Percentiles rank a stretch among this genome's conserved stretches.
These are phyloP conservation scores for Myxozyma mucilagina DNA, from an alignment of 805 yeast genomes.

Conservation along the genomic window DNA sequence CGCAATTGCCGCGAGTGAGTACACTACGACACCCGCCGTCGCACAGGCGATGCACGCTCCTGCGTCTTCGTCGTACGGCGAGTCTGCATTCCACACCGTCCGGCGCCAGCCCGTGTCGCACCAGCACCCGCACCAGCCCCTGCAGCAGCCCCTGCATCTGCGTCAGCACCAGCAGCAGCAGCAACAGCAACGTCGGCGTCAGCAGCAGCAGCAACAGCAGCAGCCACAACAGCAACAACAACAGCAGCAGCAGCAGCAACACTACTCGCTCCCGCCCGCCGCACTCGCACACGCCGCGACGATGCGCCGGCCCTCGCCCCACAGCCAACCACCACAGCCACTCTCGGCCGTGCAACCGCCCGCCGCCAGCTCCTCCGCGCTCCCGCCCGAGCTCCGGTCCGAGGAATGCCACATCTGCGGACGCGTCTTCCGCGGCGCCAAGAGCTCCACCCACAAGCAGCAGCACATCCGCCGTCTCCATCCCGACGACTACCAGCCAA, in stretches of 20 bases:
- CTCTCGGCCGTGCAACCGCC: slow-evolving; percentile 19
- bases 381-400: slow-evolving; percentile 33
- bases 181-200: background rate
- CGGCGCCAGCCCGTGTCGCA: slow-evolving; percentile 3
- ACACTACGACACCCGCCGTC: background rate
- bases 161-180: background rate
- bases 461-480: slow-evolving; percentile 51
- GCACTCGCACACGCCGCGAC: too few relatives aligned
- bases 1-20: slow-evolving; percentile 16
- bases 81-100: slow-evolving; percentile 8
- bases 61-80: background rate
- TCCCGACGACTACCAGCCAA: slow-evolving; percentile 49
- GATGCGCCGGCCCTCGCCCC: background rate
- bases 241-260: slow-evolving; percentile 4
- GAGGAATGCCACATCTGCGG: slow-evolving; percentile 49
- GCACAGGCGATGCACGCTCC: background rate
- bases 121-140: background rate
- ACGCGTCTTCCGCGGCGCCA: slow-evolving; percentile 49
- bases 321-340: slow-evolving; percentile 14
- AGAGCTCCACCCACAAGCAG: slow-evolving; percentile 50
- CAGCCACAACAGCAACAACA: background rate
- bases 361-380: background rate
- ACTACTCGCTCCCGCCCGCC: background rate
- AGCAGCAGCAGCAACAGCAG: slow-evolving; percentile 1
- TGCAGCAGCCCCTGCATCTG: background rate